Evolutionary conservation across 768 basidiomycete species (phyloP), one percentile per base, ranked within the genome.

Genomic region (Amanita inopinata): DNA sequence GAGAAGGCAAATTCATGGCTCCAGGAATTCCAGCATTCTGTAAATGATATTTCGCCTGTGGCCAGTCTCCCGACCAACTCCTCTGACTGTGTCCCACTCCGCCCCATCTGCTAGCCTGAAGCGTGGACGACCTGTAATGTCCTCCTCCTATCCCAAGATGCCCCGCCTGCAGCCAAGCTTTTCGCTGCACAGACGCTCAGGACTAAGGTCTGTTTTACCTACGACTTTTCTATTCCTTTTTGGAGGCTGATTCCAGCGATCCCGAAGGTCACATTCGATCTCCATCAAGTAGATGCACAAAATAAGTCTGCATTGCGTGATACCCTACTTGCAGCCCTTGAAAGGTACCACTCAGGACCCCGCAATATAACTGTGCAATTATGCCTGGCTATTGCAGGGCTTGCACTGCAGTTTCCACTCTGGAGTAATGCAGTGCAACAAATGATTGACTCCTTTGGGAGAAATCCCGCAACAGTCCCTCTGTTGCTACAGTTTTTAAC

Each of bases 11-110:
- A 96, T 67, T 66, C 78, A 52, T 97, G 92, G 92, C 81, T 99
- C 49, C 85, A 92, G 68, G 91, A 93, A 63, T 99, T 98, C 61
- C 94, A 99, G 70, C 93, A 97, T 72, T 93, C 90, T 71, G 94
- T 97, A 81, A 84, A 79, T 85, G 71, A 68, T 69, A 65, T 78
- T 78, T 80, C 78, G 71, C 75, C 73, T 77, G 64, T 76, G 74
- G 78, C 68, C 73, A 70, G 62, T 69, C 63, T 65, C 68, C 54
- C 65, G 61, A 65, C 70, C 73, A 63, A 61, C 70, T 62, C 71
- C 70, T 81, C 80, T 83, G 71, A 84, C 77, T 61, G 59, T 69
- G 63, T 64, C 65, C 66, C 67, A 69, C 65, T 67, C 65, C 67
- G 65, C 68, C 63, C 62, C 58, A 68, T 75, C 70, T 71, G 69